Evolutionary conservation across 2,329 filamentous ascomycete genomes (phyloP).

Genomic region (Alternaria ethzedia): DNA sequence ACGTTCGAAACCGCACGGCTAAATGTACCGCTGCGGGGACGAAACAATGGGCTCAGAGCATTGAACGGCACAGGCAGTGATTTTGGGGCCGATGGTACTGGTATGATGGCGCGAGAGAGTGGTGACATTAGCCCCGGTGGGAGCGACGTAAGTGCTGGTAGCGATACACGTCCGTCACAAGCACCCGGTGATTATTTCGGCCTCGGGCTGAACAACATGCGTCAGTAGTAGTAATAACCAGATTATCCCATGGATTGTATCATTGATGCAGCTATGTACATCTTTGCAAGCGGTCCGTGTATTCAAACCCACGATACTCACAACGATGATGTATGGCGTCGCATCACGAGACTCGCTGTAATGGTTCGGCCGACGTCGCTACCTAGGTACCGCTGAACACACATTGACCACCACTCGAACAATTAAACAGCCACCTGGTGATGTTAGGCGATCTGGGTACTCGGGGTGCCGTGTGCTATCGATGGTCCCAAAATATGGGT

Average conservation of each 20-base stretch:
- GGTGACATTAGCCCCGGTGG: constrained; percentile 23
- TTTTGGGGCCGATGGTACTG: constrained; percentile 1
- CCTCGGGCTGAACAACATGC: constrained; percentile 16
- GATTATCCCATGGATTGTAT: neutral
- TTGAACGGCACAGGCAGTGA: neutral
- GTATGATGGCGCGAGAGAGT: constrained; percentile 19
- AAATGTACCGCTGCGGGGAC: constrained; percentile 29
- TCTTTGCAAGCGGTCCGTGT: neutral
- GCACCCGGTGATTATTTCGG: constrained; percentile 30
- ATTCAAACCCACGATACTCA: neutral
- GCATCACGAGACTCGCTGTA: neutral
- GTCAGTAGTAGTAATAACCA: neutral
- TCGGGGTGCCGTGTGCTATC: neutral
- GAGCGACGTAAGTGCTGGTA: constrained; percentile 19
- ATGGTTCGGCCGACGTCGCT: neutral
- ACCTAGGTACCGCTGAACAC: neutral
- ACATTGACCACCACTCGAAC: neutral
- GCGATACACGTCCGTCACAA: constrained; percentile 10
- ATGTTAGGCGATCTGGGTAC: neutral
- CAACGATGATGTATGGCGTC: neutral
- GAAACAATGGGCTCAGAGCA: constrained; percentile 5
- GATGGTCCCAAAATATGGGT: neutral
- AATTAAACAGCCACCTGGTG: neutral
- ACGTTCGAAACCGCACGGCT: constrained; percentile 39
- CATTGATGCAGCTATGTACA: neutral